These are phyloP conservation scores for Xylaria grammica DNA, from an alignment of 495 filamentous ascomycete species.

Conservation along the genomic window DNA sequence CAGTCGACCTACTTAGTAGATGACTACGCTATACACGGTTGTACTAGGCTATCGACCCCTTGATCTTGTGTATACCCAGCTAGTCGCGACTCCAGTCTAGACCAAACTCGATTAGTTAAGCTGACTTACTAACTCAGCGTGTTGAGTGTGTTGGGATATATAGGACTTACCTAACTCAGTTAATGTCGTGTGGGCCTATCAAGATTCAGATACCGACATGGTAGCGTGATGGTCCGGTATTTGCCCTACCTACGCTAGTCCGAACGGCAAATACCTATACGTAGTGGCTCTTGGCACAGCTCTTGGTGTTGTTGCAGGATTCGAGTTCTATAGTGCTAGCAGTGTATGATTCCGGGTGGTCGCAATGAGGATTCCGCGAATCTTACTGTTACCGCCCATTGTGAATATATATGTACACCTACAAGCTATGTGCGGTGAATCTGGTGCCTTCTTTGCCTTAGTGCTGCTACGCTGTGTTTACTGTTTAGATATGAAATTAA, in stretches of 20 bases:
- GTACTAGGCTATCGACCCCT: not conserved
- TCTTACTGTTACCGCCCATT: not conserved
- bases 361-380: not conserved
- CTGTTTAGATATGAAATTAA: not conserved
- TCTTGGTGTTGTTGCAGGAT: not conserved
- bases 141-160: too few relatives aligned
- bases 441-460: not conserved
- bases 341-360: too few relatives aligned
- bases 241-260: too few relatives aligned
- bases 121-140: too few relatives aligned
- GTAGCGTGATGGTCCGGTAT: not conserved
- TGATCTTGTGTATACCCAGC: too few relatives aligned
- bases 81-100: too few relatives aligned
- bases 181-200: not conserved
- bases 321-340: not conserved
- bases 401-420: not conserved
- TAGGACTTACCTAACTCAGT: not conserved
- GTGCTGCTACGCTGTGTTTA: not conserved
- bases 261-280: not conserved
- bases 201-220: not conserved
- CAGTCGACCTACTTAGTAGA: too few relatives aligned
- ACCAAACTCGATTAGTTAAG: too few relatives aligned
- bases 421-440: not conserved
- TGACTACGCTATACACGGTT: not conserved
- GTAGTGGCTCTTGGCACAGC: not conserved